These are phyloP conservation scores for Smittium culicis DNA, from an alignment of 371 early-diverging fungal genomes.

Conservation along the genomic window DNA sequence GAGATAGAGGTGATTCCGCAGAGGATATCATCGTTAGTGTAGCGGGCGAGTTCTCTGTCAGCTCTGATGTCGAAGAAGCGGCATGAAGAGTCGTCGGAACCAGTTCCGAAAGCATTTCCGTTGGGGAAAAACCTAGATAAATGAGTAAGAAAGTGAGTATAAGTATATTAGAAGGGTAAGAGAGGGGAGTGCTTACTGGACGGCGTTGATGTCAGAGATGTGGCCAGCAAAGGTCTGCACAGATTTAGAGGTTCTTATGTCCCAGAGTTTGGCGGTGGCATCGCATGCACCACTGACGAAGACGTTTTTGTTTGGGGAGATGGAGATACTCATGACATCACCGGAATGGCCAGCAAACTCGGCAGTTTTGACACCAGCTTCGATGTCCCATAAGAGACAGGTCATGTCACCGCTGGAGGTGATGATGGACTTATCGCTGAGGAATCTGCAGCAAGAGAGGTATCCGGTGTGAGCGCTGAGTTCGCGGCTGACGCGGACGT, in stretches of 20 bases:
- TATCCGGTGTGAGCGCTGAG: constrained; percentile 91
- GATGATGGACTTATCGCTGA: constrained; percentile 84
- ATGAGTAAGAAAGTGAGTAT: too few relatives aligned
- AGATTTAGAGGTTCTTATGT: constrained; percentile 82
- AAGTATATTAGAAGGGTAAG: too few relatives aligned
- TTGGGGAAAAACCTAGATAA: constrained; percentile 78
- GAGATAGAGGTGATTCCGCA: constrained; percentile 93
- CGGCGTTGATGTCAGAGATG: constrained; percentile 94
- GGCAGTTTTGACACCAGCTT: constrained; percentile 80
- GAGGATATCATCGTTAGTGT: constrained; percentile 85
- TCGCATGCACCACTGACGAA: constrained; percentile 97
- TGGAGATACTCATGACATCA: constrained; percentile 88
- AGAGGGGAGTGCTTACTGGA: constrained; percentile 51
- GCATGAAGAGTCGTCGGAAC: constrained; percentile 95
- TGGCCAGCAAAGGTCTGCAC: constrained; percentile 95
- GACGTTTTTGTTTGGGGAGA: constrained; percentile 79
- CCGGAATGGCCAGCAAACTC: constrained; percentile 96
- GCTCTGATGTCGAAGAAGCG: constrained; percentile 91
- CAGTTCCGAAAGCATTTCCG: constrained; percentile 91
- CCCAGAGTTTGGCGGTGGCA: constrained; percentile 96
- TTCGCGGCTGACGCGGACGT: constrained; percentile 84
- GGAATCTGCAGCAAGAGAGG: constrained; percentile 89
- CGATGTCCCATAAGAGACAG: constrained; percentile 97
- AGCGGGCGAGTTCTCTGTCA: constrained; percentile 88
- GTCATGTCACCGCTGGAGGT: constrained; percentile 94